phyloP scores from a whole-genome alignment of 2,329 filamentous ascomycete genomes.

The Cytospora piceae region DNA sequence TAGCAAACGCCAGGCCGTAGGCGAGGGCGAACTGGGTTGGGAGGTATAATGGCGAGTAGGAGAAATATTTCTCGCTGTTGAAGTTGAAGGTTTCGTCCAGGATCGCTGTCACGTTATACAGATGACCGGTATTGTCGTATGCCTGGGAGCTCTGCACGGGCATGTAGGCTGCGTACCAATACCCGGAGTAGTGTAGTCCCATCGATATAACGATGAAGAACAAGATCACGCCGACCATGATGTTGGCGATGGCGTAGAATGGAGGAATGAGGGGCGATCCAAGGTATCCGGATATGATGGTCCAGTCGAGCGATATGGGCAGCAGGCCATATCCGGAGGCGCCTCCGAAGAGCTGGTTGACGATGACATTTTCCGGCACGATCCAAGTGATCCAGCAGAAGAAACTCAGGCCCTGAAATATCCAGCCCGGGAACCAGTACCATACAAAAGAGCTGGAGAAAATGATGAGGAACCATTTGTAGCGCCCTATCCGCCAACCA shows the following conservation, averaged over 20 bases:
- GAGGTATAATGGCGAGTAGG: conserved; percentile 69
- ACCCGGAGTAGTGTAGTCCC: conserved; percentile 60
- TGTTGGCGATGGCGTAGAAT: conserved; percentile 61
- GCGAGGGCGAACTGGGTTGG: conserved; percentile 63
- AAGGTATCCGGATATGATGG: conserved; percentile 52
- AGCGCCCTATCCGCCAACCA: conserved; percentile 68
- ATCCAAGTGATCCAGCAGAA: conserved; percentile 53
- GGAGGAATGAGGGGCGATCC: conserved; percentile 55
- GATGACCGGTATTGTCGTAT: conserved; percentile 65
- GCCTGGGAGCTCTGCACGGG: conserved; percentile 64
- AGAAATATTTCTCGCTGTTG: conserved; percentile 62
- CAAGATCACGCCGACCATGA: conserved; percentile 54
- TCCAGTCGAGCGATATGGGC: conserved; percentile 45
- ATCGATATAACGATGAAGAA: conserved; percentile 62
- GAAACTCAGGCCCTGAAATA: conserved; percentile 54
- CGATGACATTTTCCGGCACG: conserved; percentile 48
- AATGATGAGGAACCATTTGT: conserved; percentile 64
- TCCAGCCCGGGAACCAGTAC: conserved; percentile 60
- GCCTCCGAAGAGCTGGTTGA: conserved; percentile 54
- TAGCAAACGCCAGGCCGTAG: conserved; percentile 70
- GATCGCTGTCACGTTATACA: conserved; percentile 65
- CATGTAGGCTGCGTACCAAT: conserved; percentile 62
- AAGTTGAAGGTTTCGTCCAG: conserved; percentile 60
- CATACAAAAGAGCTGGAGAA: conserved; percentile 56
- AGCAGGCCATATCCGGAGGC: conserved; percentile 43